Evolutionary conservation across 208 protist species (phyloP).

Genomic region (Leishmania martiniquensis): DNA sequence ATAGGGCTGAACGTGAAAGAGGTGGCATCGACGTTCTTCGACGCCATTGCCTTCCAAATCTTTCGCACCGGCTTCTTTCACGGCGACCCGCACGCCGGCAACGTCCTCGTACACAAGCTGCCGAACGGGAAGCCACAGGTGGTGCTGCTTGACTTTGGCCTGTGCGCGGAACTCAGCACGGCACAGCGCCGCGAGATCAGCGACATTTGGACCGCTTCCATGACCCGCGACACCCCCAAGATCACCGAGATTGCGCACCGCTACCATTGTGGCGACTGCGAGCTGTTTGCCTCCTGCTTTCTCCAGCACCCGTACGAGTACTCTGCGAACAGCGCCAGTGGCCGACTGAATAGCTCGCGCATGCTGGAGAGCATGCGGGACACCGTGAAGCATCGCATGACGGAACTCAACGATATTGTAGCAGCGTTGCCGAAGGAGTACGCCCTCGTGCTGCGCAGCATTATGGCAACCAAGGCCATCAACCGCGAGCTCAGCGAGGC

Average conservation of each 20-base stretch:
- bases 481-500: conserved; percentile 78
- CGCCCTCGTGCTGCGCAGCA: conserved; percentile 86
- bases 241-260: conserved; percentile 47
- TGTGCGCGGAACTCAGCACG: conserved; percentile 91
- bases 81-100: conserved; percentile 94
- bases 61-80: conserved; percentile 96
- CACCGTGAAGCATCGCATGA: conserved; percentile 74
- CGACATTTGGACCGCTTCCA: conserved; percentile 78
- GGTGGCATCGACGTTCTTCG: conserved; percentile 76
- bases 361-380: conserved; percentile 72
- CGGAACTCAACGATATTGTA: conserved; percentile 81
- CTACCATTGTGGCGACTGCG: conserved; percentile 78
- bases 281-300: conserved; percentile 86
- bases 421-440: conserved; percentile 83
- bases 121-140: conserved; percentile 72
- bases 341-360: conserved; percentile 37
- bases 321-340: conserved; percentile 32
- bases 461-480: conserved; percentile 88
- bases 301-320: conserved; percentile 86
- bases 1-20: conserved; percentile 58
- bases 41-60: conserved; percentile 93
- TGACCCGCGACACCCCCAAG: conserved; percentile 64
- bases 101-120: conserved; percentile 88
- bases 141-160: conserved; percentile 95
- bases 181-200: conserved; percentile 55